Evolutionary conservation across 805 yeast species (phyloP).

Genomic region (Diddensiella transvaalensis): DNA sequence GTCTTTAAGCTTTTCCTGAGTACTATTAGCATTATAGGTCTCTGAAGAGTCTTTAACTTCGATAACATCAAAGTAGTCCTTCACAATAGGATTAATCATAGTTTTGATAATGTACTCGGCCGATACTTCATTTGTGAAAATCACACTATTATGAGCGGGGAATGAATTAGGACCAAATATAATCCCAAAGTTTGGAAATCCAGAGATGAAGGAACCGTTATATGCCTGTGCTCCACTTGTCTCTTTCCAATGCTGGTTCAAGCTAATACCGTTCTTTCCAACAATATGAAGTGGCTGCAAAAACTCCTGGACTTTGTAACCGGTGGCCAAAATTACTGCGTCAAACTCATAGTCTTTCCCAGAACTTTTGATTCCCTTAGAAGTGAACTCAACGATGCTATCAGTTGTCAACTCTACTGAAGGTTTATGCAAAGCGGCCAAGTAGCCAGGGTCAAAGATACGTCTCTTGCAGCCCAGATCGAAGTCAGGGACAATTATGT

Average conservation of each 20-base stretch:
- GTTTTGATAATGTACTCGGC: constrained; percentile 16
- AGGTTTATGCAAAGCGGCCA: constrained; percentile 22
- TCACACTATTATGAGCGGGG: constrained; percentile 21
- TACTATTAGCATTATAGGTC: constrained; percentile 8
- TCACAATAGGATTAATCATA: constrained; percentile 14
- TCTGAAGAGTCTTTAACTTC: constrained; percentile 18
- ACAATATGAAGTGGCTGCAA: constrained; percentile 15
- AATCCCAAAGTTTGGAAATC: constrained; percentile 23
- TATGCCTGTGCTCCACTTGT: constrained; percentile 22
- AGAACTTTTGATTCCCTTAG: background rate
- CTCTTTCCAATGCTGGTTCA: constrained; percentile 17
- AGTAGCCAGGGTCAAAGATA: constrained; percentile 23
- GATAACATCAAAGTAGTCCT: constrained; percentile 7
- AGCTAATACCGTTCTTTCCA: constrained; percentile 14
- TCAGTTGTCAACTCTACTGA: constrained; percentile 11
- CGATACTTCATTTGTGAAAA: constrained; percentile 19
- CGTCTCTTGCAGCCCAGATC: constrained; percentile 21
- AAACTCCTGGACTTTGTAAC: constrained; percentile 20
- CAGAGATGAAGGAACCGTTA: constrained; percentile 19
- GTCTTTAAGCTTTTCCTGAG: constrained; percentile 5
- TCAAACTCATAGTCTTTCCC: constrained; percentile 11
- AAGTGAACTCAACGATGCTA: constrained; percentile 14
- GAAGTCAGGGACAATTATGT: constrained; percentile 20
- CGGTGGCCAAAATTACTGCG: constrained; percentile 16
- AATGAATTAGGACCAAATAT: constrained; percentile 22